These are phyloP conservation scores for Trichoderma koningii DNA, from an alignment of 2,329 filamentous ascomycete species.

Conservation along the genomic window DNA sequence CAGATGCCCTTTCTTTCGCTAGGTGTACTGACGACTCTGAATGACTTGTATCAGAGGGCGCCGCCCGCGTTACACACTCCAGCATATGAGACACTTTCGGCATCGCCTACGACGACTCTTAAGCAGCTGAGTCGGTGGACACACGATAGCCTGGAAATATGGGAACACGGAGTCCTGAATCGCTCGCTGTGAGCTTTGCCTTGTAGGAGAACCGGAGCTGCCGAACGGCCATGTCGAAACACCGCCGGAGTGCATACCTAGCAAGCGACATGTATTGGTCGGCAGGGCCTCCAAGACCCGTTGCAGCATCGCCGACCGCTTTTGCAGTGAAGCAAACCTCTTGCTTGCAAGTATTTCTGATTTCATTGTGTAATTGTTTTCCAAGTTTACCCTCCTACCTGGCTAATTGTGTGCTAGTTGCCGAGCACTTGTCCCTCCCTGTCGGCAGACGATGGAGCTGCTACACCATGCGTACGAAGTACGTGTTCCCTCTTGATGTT, in stretches of 20 bases:
- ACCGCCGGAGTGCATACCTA: conserved; percentile 3
- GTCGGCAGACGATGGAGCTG: neutral
- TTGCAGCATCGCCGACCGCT: conserved; percentile 12
- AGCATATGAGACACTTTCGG: conserved; percentile 11
- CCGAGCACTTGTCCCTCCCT: neutral
- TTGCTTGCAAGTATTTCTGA: neutral
- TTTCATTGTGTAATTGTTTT: neutral
- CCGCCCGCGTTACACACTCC: conserved; percentile 16
- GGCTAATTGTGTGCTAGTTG: conserved; percentile 1
- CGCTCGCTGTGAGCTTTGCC: conserved; percentile 7
- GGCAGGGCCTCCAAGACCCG: conserved; percentile 5
- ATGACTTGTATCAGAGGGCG: conserved; percentile 11
- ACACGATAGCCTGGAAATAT: too few species aligned
- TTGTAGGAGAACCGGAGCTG: conserved; percentile 12
- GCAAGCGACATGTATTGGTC: conserved; percentile 1
- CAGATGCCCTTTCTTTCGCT: too few species aligned
- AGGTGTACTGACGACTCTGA: neutral
- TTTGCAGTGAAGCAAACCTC: neutral
- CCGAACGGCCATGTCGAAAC: conserved; percentile 16
- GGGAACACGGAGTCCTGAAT: neutral
- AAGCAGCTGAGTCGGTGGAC: neutral
- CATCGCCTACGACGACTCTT: conserved; percentile 7
- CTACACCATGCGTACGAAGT: too few species aligned
- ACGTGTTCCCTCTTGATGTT: neutral
- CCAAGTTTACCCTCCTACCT: neutral